Evolutionary conservation across 192 early-diverging fungal species (phyloP).

Genomic region (Geranomyces michiganensis): DNA sequence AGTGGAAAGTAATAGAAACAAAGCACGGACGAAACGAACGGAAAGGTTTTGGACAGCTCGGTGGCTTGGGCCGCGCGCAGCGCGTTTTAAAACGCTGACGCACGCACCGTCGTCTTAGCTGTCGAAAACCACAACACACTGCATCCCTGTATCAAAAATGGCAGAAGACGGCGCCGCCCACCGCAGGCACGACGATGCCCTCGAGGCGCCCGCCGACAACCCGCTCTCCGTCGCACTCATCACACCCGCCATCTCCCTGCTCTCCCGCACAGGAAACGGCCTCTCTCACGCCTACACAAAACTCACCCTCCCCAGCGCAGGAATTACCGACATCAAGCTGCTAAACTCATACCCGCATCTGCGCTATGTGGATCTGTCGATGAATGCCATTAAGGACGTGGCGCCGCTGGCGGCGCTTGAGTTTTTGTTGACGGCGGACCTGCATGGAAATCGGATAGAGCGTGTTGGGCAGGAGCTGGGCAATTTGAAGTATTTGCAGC

Average conservation of each 20-base stretch:
- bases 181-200: not conserved
- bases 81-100: too few relatives aligned
- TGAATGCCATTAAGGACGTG: constrained; percentile 49
- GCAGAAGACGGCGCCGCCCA: too few relatives aligned
- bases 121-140: too few relatives aligned
- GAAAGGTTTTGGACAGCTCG: too few relatives aligned
- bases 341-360: constrained; percentile 53
- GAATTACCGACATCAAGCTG: constrained; percentile 47
- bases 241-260: constrained; percentile 45
- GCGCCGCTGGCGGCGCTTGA: constrained; percentile 42
- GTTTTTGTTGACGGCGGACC: constrained; percentile 50
- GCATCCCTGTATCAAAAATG: too few relatives aligned
- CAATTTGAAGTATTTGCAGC: constrained; percentile 53
- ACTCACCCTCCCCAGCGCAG: constrained; percentile 47
- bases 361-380: constrained; percentile 53
- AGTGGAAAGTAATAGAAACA: too few relatives aligned
- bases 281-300: constrained; percentile 57
- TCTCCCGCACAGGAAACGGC: constrained; percentile 56
- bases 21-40: too few relatives aligned
- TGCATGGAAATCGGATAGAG: constrained; percentile 47
- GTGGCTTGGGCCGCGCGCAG: too few relatives aligned
- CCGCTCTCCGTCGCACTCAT: constrained; percentile 46
- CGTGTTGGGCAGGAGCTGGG: constrained; percentile 46
- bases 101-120: too few relatives aligned
- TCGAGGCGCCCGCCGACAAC: constrained; percentile 1